Base-by-base conservation (phyloP, 1,284 basidiomycete genomes). In the Pseudozyma sp. region DNA sequence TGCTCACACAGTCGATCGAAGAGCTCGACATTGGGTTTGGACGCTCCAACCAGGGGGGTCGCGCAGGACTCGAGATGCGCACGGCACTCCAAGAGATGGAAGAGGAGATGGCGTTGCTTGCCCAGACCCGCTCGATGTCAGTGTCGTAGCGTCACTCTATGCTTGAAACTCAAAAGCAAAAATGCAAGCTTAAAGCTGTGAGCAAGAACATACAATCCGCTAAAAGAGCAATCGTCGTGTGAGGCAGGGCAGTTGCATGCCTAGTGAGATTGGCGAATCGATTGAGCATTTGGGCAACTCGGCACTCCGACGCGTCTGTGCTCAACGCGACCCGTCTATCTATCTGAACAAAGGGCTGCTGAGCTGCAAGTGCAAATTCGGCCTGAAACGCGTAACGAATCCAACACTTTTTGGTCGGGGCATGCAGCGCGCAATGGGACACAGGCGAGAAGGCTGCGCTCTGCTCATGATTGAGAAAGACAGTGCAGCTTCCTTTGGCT, bases 11-110 rank as follows among this genome's bases (percentile, higher is more conserved):
- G 55, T 68, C 78, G 13, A 61, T 78, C 30, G 43, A 62, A 11
- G 78, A 79, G 61, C 65, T 77, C 17, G 53, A 62, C 31, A 59
- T 69, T 30, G 78, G 67, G 0, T 79, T 79, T 33, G 78, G 75
- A n/a, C 48, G 67, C 8, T 55, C 61, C 11, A 74, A 74, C 37
- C 61, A 66, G 14, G 71, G 71, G 4, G 71, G 71, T 4, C 8
- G 47, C 4, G 54, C 63, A 13, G 71, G 71, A 0, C 42, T 39
- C 1, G 62, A 65, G 49, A 68, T 69, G 58, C 54, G 64, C 14
- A 48, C 44, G 7, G 58, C 66, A 8, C 46, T 69, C n/a, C 46
- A 57, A 9, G 66, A 63, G 43, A 64, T 74, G 40, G 54, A 74
- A 46, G 34, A 52, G 11, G 71, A 74, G 58, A 24, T 62, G 49